Evolutionary conservation across 192 early-diverging fungal genomes (phyloP).

Genomic region (Coemansia sp.): DNA sequence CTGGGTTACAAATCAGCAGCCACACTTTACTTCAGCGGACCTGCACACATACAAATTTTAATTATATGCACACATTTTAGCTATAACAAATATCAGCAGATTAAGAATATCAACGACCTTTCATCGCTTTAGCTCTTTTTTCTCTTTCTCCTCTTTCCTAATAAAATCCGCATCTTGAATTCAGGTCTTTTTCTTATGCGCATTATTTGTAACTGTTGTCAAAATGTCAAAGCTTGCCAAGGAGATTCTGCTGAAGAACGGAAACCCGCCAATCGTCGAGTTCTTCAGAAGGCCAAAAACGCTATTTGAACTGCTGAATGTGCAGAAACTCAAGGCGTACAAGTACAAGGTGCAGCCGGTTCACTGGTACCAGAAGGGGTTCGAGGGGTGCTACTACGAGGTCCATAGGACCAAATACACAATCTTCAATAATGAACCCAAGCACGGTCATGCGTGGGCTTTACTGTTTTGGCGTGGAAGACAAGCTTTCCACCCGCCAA

Average conservation of each 20-base stretch:
- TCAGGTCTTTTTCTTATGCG: not conserved
- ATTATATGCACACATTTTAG: too few relatives aligned
- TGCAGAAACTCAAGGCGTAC: slow-evolving; percentile 31
- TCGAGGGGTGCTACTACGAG: slow-evolving; percentile 41
- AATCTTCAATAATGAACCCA: slow-evolving; percentile 30
- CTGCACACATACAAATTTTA: too few relatives aligned
- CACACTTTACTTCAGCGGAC: too few relatives aligned
- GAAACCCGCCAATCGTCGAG: slow-evolving; percentile 17
- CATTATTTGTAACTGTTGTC: not conserved
- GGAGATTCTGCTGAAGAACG: slow-evolving; percentile 29
- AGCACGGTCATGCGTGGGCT: slow-evolving; percentile 48
- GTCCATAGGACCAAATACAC: slow-evolving; percentile 38
- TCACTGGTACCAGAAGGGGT: slow-evolving; percentile 47
- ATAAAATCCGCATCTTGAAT: not conserved
- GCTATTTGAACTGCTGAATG: slow-evolving; percentile 42
- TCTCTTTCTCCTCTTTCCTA: not conserved
- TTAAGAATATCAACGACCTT: not conserved
- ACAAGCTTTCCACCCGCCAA: slow-evolving; percentile 13
- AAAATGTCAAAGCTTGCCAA: slow-evolving; percentile 34
- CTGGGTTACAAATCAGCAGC: too few relatives aligned
- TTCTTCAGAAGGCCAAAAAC: slow-evolving; percentile 38
- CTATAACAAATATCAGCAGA: not conserved
- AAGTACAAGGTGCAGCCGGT: slow-evolving; percentile 34
- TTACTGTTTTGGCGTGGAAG: slow-evolving; percentile 42
- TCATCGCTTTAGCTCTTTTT: not conserved